phyloP scores from a whole-genome alignment of 225 moss, liverwort and hornwort genomes.

The Climacium dendroides region DNA sequence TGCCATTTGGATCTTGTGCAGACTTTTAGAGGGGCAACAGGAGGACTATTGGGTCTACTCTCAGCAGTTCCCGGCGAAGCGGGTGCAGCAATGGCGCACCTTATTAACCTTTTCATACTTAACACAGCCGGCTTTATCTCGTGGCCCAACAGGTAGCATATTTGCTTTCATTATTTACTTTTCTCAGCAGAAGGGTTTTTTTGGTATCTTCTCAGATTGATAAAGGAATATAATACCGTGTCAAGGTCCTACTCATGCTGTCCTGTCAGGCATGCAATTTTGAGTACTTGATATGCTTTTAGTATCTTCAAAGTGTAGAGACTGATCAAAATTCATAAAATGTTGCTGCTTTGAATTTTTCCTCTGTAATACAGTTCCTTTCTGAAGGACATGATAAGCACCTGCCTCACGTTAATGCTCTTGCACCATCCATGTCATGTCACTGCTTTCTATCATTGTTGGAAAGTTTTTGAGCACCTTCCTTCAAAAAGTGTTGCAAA shows the following conservation, averaged over 20 bases:
- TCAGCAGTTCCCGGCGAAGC: slow-evolving; percentile 53
- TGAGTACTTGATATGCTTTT: neutral
- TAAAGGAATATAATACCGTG: neutral
- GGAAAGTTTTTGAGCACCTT: neutral
- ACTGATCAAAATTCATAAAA: neutral
- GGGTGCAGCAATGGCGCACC: slow-evolving; percentile 53
- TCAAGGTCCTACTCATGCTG: neutral
- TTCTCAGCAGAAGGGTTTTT: neutral
- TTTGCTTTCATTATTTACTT: neutral
- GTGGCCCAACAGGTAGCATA: slow-evolving; percentile 64
- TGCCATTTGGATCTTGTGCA: slow-evolving; percentile 6
- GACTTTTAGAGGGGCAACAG: slow-evolving; percentile 70
- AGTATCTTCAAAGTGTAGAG: neutral
- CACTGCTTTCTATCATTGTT: neutral
- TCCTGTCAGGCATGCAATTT: neutral
- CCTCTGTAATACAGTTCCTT: neutral
- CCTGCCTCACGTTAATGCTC: neutral
- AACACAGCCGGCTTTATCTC: slow-evolving; percentile 57
- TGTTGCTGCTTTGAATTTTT: neutral
- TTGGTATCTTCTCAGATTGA: neutral
- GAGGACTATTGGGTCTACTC: slow-evolving; percentile 58
- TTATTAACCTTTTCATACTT: slow-evolving; percentile 53
- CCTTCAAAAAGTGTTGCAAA: neutral
- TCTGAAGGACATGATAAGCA: neutral
- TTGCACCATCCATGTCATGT: neutral